Conservation (phyloP, 192 early-diverging fungal genomes). For the Linnemannia schmuckeri region DNA sequence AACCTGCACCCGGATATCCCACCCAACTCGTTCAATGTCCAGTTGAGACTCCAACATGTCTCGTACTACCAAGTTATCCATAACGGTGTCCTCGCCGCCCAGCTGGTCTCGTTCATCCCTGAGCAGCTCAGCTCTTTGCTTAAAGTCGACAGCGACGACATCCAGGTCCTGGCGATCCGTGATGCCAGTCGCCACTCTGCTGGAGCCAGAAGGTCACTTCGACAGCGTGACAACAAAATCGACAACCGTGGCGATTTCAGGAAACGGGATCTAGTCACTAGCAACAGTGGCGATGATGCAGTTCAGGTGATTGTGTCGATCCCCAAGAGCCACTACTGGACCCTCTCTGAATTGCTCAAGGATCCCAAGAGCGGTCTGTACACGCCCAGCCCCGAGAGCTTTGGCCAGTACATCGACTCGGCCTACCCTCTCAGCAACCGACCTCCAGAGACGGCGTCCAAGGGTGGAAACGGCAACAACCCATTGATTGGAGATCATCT, state of each 20-base stretch:
- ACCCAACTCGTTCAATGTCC: slow-evolving; percentile 38
- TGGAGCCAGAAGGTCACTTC: neutral
- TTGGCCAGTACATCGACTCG: slow-evolving; percentile 43
- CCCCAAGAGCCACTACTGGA: slow-evolving; percentile 22
- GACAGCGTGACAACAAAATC: neutral
- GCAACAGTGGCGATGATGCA: slow-evolving; percentile 20
- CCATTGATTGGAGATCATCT: neutral
- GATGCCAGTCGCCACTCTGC: slow-evolving; percentile 4
- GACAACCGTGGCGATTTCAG: neutral
- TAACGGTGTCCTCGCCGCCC: slow-evolving; percentile 47
- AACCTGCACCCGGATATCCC: slow-evolving; percentile 33
- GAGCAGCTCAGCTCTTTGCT: slow-evolving; percentile 28
- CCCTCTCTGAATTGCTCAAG: slow-evolving; percentile 11
- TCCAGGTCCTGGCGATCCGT: slow-evolving; percentile 44
- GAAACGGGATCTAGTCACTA: slow-evolving; percentile 32
- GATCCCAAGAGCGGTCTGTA: slow-evolving; percentile 17
- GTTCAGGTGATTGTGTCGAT: slow-evolving; percentile 39
- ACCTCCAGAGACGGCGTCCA: slow-evolving; percentile 12
- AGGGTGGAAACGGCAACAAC: neutral
- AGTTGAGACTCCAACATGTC: slow-evolving; percentile 39
- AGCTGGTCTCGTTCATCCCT: slow-evolving; percentile 46
- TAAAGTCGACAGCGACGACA: slow-evolving; percentile 4
- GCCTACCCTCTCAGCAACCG: slow-evolving; percentile 17
- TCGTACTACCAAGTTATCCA: slow-evolving; percentile 53
- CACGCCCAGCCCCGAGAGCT: neutral